Evolutionary conservation across 768 basidiomycete genomes (phyloP).

Genomic region (Austroboletus festivus): DNA sequence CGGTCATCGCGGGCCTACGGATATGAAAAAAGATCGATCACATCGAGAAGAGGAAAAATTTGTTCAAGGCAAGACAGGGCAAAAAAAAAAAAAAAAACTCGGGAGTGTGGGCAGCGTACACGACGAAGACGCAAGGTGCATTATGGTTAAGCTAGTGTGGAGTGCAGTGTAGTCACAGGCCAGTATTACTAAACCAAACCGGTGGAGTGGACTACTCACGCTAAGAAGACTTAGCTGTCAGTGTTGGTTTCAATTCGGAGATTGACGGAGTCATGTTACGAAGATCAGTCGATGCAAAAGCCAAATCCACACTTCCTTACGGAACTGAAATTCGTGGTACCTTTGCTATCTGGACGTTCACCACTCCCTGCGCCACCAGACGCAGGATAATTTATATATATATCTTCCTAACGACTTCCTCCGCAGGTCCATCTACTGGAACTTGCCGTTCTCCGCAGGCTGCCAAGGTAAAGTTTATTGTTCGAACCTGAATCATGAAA

Average conservation of each 20-base stretch:
- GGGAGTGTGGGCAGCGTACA: constrained; percentile 5
- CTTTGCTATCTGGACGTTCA: constrained; percentile 11
- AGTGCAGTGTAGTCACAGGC: constrained; percentile 6
- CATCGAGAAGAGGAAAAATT: constrained; percentile 19
- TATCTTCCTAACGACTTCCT: constrained; percentile 16
- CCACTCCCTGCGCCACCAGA: constrained; percentile 5
- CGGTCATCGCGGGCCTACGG: constrained; percentile 32
- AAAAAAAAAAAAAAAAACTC: background rate
- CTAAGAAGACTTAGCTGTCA: constrained; percentile 4
- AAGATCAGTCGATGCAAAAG: constrained; percentile 33
- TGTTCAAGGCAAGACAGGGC: constrained; percentile 7
- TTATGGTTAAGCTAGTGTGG: no score
- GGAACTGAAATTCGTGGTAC: constrained; percentile 28
- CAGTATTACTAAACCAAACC: constrained; percentile 17
- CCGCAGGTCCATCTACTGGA: constrained; percentile 27
- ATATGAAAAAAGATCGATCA: constrained; percentile 28
- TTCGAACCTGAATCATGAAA: constrained; percentile 27
- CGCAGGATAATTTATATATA: constrained; percentile 6
- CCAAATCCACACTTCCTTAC: constrained; percentile 31
- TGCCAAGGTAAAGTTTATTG: constrained; percentile 31
- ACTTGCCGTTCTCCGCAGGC: constrained; percentile 25
- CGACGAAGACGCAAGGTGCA: constrained; percentile 1
- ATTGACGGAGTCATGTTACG: constrained; percentile 30
- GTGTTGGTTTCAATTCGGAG: constrained; percentile 23
- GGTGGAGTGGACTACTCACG: constrained; percentile 1